Conservation (phyloP, 2,329 filamentous ascomycete species). For the Aspergillus caelatus region DNA sequence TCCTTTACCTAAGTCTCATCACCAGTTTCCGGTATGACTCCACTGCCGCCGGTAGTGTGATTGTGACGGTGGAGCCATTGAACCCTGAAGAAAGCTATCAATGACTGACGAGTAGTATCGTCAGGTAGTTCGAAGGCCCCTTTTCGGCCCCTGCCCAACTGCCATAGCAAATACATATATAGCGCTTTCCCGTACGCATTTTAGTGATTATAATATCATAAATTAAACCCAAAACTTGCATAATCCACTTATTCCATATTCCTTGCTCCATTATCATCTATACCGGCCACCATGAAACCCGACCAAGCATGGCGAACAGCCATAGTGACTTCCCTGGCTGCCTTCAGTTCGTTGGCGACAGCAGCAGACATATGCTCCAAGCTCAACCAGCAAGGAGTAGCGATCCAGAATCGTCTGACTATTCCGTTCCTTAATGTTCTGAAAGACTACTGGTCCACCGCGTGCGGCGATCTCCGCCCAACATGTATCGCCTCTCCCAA, state of each 20-base stretch:
- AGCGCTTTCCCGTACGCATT: neutral
- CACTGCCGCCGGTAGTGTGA: neutral
- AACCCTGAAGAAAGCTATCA: neutral
- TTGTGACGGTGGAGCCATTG: neutral
- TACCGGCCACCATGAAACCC: conserved; percentile 18
- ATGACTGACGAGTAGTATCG: neutral
- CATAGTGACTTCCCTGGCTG: conserved; percentile 21
- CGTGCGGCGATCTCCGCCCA: conserved; percentile 47
- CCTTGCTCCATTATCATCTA: neutral
- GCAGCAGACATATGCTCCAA: conserved; percentile 44
- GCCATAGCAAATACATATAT: neutral
- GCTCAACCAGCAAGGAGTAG: conserved; percentile 38
- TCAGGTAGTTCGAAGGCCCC: neutral
- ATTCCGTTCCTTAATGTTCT: conserved; percentile 43
- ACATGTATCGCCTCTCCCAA: conserved; percentile 53
- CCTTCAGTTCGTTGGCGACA: conserved; percentile 22
- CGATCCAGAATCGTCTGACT: conserved; percentile 35
- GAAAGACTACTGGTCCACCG: conserved; percentile 51
- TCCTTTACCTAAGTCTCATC: no score
- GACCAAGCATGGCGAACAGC: conserved; percentile 22
- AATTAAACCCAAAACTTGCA: neutral
- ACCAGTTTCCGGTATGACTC: neutral
- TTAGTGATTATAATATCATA: neutral
- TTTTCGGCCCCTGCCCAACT: neutral
- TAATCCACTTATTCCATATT: neutral